These are phyloP conservation scores for Solanum hybrid DNA, from an alignment of 305 asterid species.

Conservation along the genomic window DNA sequence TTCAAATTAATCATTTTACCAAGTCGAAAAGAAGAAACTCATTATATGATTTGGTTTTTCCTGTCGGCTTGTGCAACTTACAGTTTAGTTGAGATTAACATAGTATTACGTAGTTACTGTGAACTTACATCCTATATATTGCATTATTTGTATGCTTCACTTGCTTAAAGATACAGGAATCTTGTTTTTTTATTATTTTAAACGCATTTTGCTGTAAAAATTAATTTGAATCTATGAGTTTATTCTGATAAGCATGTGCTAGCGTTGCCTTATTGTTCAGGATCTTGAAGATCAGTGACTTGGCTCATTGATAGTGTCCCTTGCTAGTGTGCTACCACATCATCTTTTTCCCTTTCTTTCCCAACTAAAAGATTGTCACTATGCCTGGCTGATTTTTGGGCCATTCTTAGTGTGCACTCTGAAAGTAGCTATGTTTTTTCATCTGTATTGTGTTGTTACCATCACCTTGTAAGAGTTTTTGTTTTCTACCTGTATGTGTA, in stretches of 20 bases:
- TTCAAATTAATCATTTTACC: neutral
- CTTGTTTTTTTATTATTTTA: too few species aligned
- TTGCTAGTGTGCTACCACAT: neutral
- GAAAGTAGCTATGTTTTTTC: neutral
- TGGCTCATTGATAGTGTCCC: neutral
- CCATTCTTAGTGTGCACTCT: neutral
- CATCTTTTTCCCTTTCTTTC: neutral
- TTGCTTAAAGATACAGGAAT: neutral
- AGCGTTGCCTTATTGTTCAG: neutral
- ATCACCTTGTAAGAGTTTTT: neutral
- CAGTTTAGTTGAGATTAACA: neutral
- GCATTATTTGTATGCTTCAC: neutral
- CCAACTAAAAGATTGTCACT: neutral
- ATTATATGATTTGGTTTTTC: neutral
- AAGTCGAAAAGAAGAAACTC: neutral
- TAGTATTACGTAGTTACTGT: neutral
- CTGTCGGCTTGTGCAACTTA: neutral
- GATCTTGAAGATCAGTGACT: neutral
- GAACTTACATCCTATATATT: neutral
- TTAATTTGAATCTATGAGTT: neutral
- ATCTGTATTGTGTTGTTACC: neutral
- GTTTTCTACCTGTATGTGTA: slow-evolving; percentile 15
- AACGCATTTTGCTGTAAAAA: too few species aligned
- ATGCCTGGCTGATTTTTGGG: neutral
- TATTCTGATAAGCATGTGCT: neutral